phyloP scores from a whole-genome alignment of 2,329 filamentous ascomycete species.

The Fusarium verrucosum region DNA sequence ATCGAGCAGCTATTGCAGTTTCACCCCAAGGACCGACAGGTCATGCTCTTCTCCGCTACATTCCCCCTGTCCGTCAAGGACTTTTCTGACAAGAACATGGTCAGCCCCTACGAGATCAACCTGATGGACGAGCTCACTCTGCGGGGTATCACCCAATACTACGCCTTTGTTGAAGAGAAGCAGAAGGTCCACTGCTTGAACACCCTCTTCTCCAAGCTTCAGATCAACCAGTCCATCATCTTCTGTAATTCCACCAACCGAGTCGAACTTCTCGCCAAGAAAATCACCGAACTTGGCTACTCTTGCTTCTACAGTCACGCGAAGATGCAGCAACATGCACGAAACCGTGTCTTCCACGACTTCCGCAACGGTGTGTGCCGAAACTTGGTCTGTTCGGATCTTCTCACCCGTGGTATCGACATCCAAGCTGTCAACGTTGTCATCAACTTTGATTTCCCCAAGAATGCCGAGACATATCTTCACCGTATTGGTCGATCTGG shows the following conservation, averaged over 20 bases:
- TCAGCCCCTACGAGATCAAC: conserved; percentile 96
- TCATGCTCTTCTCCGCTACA: conserved; percentile 99
- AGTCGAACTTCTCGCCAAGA: conserved; percentile 96
- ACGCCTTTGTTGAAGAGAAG: conserved; percentile 98
- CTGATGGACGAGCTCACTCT: conserved; percentile 99
- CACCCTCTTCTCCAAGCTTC: conserved; percentile 97
- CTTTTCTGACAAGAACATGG: conserved; percentile 99
- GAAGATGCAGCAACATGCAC: conserved; percentile 95
- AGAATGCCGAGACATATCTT: conserved; percentile 98
- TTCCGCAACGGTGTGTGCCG: conserved; percentile 98
- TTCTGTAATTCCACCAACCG: conserved; percentile 99
- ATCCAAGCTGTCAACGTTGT: conserved; percentile 99
- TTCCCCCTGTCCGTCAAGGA: conserved; percentile 97
- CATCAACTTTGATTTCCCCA: conserved; percentile 99
- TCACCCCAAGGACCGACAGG: conserved; percentile 96
- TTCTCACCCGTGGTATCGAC: conserved; percentile 97
- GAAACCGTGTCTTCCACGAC: conserved; percentile 98
- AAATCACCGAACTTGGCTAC: conserved; percentile 98
- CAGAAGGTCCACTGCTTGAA: conserved; percentile 99
- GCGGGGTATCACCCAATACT: conserved; percentile 98
- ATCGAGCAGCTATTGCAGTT: conserved; percentile 96
- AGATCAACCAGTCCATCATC: conserved; percentile 99
- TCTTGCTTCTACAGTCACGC: conserved; percentile 99
- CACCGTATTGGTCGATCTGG: conserved; percentile 98
- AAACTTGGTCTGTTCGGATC: conserved; percentile 96